Percentiles rank a stretch among this genome's conserved stretches.
phyloP scores from a whole-genome alignment of 2,329 filamentous ascomycete genomes.

The Blastomyces silverae region DNA sequence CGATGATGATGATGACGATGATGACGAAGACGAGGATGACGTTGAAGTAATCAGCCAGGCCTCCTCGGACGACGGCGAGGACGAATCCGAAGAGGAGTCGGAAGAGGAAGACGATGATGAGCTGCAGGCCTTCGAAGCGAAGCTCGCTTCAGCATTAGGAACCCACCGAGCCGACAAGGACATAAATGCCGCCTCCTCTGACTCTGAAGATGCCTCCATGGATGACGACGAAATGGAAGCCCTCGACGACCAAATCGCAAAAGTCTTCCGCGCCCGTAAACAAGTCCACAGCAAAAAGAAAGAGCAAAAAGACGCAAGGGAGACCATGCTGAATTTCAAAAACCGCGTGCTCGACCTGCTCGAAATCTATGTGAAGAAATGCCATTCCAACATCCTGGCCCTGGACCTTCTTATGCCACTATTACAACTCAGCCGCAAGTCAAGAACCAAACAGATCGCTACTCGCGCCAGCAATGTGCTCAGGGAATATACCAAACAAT shows the following conservation, averaged over 20 bases:
- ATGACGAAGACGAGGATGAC: conserved; percentile 17
- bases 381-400: conserved; percentile 60
- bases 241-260: conserved; percentile 72
- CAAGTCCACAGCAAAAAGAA: conserved; percentile 67
- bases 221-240: conserved; percentile 93
- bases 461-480: conserved; percentile 68
- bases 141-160: conserved; percentile 70
- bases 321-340: conserved; percentile 90
- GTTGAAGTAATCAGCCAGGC: conserved; percentile 43
- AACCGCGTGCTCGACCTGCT: conserved; percentile 84
- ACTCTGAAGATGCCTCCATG: conserved; percentile 68
- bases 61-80: conserved; percentile 59
- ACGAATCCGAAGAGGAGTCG: conserved; percentile 32
- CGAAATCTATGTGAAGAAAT: conserved; percentile 73
- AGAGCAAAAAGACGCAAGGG: conserved; percentile 78
- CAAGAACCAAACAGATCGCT: conserved; percentile 65
- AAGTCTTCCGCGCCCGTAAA: conserved; percentile 73
- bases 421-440: conserved; percentile 68
- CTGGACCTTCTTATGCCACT: conserved; percentile 69
- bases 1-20: conserved; percentile 12
- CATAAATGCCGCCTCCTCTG: conserved; percentile 49
- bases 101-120: conserved; percentile 25
- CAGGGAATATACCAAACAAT: conserved; percentile 62
- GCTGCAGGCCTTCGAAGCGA: conserved; percentile 34
- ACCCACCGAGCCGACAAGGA: conserved; percentile 57